Evolutionary conservation across 163 green algal species (phyloP), one percentile per base, ranked within the genome.

Genomic region (Chlamydomonas reinhardtii): DNA sequence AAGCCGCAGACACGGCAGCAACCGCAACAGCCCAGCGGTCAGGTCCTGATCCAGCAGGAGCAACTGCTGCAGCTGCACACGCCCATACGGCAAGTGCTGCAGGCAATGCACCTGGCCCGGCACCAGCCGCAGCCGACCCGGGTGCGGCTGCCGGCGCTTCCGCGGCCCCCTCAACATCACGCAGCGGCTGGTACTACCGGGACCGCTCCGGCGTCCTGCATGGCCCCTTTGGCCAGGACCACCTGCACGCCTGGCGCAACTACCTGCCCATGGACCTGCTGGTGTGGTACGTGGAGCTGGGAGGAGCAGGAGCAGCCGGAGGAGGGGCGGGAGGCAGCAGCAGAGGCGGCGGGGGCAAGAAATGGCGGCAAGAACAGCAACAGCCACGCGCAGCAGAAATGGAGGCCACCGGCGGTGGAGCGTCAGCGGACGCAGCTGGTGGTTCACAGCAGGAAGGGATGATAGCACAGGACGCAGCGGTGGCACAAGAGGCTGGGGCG

Each of bases 201-300:
- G 85, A 89, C 43, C 76, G 73, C 54, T 68, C 43, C 59, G 85
- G 85, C 20, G 11, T 14, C 29, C 69, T 89, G 43, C 85, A 86
- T 0, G 85, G 85, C 37, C 85, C 85, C 34, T 89, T 89, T 61
- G 29, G 66, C 0, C 34, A 35, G 24, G 56, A 76, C 19, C 34
- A 68, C 43, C 76, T 89, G n/a, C 69, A 62, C 19, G 76, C 73
- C 16, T 89, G 85, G 85, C 73, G 85, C 31, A 22, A 59, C 19
- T 89, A 76, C 76, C 85, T 89, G 31, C 85, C 85, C 65, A 89
- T 89, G 85, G 85, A 89, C 85, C 79, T 89, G 27, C 15, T 31
- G 27, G 69, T 89, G 52, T 89, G 85, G 85, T 74, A 82, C 66
- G 75, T 86, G 35, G 76, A 89, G 70, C 56, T 82, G 43, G 34